A percentile compares a stretch with the other conserved stretches of the same genome.
Evolutionary conservation across 2,329 filamentous ascomycete species (phyloP).

Genomic region (Fusarium goolgardi): DNA sequence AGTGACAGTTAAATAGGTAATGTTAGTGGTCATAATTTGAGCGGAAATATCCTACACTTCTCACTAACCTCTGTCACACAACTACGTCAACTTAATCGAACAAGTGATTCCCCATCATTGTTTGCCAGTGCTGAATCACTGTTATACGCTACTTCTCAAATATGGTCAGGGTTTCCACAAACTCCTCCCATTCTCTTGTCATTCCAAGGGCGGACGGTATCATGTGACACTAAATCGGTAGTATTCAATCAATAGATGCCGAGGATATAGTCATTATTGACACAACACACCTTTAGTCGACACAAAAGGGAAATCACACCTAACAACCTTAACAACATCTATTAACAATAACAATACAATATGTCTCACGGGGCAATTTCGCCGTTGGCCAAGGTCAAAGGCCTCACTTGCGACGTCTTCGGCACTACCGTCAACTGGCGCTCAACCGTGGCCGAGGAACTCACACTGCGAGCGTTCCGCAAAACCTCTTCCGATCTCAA

Average conservation of each 20-base stretch:
- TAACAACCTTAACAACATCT: not conserved
- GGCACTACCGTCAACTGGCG: slow-evolving; percentile 87
- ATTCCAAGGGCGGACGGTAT: slow-evolving; percentile 34
- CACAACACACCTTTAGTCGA: not conserved
- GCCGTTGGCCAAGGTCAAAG: slow-evolving; percentile 59
- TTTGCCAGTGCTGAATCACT: not conserved
- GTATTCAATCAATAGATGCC: not conserved
- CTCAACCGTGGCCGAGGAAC: slow-evolving; percentile 69
- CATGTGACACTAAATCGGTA: slow-evolving; percentile 33
- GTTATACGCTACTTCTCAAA: not conserved
- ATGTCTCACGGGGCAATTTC: slow-evolving; percentile 46
- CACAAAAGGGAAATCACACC: not conserved
- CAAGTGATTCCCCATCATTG: not conserved
- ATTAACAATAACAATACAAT: not conserved
- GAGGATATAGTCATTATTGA: not conserved
- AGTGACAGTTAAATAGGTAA: not conserved
- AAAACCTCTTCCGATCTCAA: slow-evolving; percentile 63
- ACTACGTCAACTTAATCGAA: not conserved
- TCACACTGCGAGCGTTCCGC: slow-evolving; percentile 62
- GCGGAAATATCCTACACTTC: not conserved
- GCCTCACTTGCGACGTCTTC: slow-evolving; percentile 80
- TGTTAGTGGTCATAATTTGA: not conserved
- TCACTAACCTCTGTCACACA: not conserved
- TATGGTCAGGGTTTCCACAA: not conserved
- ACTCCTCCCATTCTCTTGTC: slow-evolving; percentile 1